Evolutionary conservation across 495 filamentous ascomycete species (phyloP).

Genomic region (Xylaria cubensis): DNA sequence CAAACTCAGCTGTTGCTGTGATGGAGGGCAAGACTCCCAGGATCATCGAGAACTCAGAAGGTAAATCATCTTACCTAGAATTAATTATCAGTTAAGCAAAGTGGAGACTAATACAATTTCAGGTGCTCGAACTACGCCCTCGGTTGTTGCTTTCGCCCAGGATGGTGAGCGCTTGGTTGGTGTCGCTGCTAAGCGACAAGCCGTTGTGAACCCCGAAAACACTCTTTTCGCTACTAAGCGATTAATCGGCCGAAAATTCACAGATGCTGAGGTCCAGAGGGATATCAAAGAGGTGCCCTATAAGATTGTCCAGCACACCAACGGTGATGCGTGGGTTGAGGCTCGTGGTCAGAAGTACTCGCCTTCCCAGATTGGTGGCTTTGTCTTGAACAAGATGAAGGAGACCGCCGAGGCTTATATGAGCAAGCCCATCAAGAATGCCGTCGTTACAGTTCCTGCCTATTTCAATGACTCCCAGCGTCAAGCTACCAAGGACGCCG

Average conservation of each 20-base stretch:
- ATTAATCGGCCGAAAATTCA: conserved; percentile 98
- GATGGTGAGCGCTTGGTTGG: conserved; percentile 97
- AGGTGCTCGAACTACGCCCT: conserved; percentile 96
- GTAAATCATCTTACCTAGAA: conserved; percentile 53
- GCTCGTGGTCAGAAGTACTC: conserved; percentile 97
- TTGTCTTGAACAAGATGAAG: conserved; percentile 98
- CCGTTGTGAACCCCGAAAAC: conserved; percentile 99
- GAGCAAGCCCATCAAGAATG: conserved; percentile 88
- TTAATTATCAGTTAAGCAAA: conserved; percentile 8
- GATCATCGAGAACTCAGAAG: conserved; percentile 98
- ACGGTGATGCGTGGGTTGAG: conserved; percentile 97
- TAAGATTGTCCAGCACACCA: conserved; percentile 98
- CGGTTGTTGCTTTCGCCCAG: conserved; percentile 94
- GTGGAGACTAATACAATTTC: conserved; percentile 21
- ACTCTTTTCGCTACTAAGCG: conserved; percentile 99
- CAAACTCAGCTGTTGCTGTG: conserved; percentile 95
- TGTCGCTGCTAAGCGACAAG: conserved; percentile 98
- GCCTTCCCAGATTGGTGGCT: conserved; percentile 96
- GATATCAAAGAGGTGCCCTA: conserved; percentile 98
- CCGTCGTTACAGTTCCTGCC: conserved; percentile 93
- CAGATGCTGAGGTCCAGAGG: conserved; percentile 92
- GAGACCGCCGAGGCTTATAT: conserved; percentile 94
- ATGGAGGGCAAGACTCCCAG: conserved; percentile 96
- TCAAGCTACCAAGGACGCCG: conserved; percentile 97
- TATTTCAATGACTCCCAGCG: conserved; percentile 99